Evolutionary conservation across 805 yeast species (phyloP).

Genomic region (Candida incommunis): DNA sequence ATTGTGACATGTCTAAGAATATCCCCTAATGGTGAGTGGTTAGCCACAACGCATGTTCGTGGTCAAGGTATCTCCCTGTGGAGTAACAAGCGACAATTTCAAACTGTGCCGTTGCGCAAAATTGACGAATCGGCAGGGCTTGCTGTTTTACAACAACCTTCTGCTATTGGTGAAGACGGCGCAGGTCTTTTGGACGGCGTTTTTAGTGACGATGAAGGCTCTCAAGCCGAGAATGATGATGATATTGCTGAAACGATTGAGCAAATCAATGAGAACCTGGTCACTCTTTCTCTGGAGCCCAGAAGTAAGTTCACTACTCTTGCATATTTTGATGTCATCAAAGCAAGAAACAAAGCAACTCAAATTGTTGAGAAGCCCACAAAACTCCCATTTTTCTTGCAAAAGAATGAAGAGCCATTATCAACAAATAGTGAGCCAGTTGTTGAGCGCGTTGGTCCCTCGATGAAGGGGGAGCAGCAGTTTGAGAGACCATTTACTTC

Average conservation of each 20-base stretch:
- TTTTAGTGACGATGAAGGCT: constrained; percentile 30
- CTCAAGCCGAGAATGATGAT: constrained; percentile 20
- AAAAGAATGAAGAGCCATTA: constrained; percentile 41
- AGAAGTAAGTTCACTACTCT: constrained; percentile 67
- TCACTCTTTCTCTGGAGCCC: constrained; percentile 68
- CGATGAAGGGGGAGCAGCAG: constrained; percentile 6
- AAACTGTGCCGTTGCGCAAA: constrained; percentile 51
- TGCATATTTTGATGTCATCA: constrained; percentile 69
- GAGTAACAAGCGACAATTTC: constrained; percentile 83
- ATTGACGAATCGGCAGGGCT: constrained; percentile 46
- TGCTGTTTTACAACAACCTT: constrained; percentile 39
- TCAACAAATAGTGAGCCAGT: constrained; percentile 13
- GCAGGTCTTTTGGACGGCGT: constrained; percentile 66
- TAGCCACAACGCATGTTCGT: constrained; percentile 84
- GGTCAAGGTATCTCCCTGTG: constrained; percentile 86
- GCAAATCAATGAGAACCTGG: constrained; percentile 47
- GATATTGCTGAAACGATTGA: constrained; percentile 26
- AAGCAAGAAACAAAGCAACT: constrained; percentile 74
- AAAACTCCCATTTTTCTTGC: constrained; percentile 67
- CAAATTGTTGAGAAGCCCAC: constrained; percentile 81
- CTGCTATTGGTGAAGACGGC: constrained; percentile 67
- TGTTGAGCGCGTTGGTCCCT: neutral
- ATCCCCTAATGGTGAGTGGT: constrained; percentile 76
- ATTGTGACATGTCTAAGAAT: constrained; percentile 74
- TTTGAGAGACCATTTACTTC: constrained; percentile 68